These are phyloP conservation scores for Phlyctochytrium planicorne DNA, from an alignment of 192 early-diverging fungal species.

Conservation along the genomic window DNA sequence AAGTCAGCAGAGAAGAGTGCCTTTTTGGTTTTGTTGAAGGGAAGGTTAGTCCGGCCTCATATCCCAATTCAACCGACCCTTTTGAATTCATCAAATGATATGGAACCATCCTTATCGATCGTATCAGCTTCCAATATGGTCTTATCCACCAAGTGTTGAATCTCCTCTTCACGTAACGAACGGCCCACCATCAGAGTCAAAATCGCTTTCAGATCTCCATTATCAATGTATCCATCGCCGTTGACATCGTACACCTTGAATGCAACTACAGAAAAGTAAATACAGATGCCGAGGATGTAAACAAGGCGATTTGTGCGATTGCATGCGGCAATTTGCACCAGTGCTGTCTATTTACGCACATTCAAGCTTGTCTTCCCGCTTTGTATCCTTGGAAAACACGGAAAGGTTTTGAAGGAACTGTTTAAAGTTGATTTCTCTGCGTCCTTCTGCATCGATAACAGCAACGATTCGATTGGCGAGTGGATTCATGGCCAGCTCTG, in stretches of 20 bases:
- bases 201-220: slow-evolving; percentile 39
- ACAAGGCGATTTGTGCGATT: background rate
- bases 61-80: too few relatives aligned
- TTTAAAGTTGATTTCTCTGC: slow-evolving; percentile 40
- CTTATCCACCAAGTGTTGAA: slow-evolving; percentile 43
- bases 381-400: slow-evolving; percentile 35
- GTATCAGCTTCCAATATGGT: slow-evolving; percentile 48
- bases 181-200: slow-evolving; percentile 45
- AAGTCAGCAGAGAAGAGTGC: too few relatives aligned
- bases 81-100: slow-evolving; percentile 49
- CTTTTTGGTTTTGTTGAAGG: too few relatives aligned
- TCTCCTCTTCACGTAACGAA: slow-evolving; percentile 33
- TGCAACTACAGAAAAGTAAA: slow-evolving; percentile 35
- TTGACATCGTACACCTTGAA: slow-evolving; percentile 57
- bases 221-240: slow-evolving; percentile 43
- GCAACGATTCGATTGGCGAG: slow-evolving; percentile 41
- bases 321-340: background rate
- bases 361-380: slow-evolving; percentile 44
- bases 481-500: slow-evolving; percentile 54
- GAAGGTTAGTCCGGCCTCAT: too few relatives aligned
- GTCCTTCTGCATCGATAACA: slow-evolving; percentile 38
- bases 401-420: slow-evolving; percentile 37
- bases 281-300: background rate
- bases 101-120: slow-evolving; percentile 46
- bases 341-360: slow-evolving; percentile 28